A percentile compares a stretch with the other conserved stretches of the same genome.
Conservation (phyloP, 108 stramenopile genomes). For the Phaeodactylum tricornutum region DNA sequence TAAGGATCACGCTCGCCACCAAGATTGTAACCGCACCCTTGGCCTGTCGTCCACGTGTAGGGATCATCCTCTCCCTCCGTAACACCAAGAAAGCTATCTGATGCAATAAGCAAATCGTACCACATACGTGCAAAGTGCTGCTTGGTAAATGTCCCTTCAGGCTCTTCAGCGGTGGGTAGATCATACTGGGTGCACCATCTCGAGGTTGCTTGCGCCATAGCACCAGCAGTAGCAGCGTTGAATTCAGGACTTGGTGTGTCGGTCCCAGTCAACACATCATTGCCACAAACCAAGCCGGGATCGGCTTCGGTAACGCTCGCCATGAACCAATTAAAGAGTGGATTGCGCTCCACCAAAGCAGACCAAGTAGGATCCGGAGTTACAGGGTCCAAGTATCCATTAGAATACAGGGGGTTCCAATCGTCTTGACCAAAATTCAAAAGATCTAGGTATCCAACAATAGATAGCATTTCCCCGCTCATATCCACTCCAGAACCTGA, state of each 20-base stretch:
- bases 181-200: slow-evolving; percentile 31
- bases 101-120: slow-evolving; percentile 23
- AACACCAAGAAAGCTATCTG: slow-evolving; percentile 15
- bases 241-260: slow-evolving; percentile 7
- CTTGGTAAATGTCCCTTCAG: background rate
- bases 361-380: slow-evolving; percentile 10
- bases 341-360: slow-evolving; percentile 14
- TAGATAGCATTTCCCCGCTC: slow-evolving; percentile 8
- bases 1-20: slow-evolving; percentile 22
- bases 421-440: background rate
- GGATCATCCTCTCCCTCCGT: slow-evolving; percentile 27
- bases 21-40: slow-evolving; percentile 33
- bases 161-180: slow-evolving; percentile 5
- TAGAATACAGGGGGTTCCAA: slow-evolving; percentile 11
- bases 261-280: slow-evolving; percentile 10
- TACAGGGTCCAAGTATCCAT: slow-evolving; percentile 4
- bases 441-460: slow-evolving; percentile 4
- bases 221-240: slow-evolving; percentile 9
- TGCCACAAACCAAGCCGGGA: slow-evolving; percentile 15
- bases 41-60: slow-evolving; percentile 31
- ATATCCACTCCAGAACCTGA: slow-evolving; percentile 30
- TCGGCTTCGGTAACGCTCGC: slow-evolving; percentile 12
- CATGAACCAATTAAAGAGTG: slow-evolving; percentile 30
- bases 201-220: slow-evolving; percentile 1
- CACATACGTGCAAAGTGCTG: slow-evolving; percentile 31